Conservation (phyloP, 495 filamentous ascomycete species). For the Cercophora samala region DNA sequence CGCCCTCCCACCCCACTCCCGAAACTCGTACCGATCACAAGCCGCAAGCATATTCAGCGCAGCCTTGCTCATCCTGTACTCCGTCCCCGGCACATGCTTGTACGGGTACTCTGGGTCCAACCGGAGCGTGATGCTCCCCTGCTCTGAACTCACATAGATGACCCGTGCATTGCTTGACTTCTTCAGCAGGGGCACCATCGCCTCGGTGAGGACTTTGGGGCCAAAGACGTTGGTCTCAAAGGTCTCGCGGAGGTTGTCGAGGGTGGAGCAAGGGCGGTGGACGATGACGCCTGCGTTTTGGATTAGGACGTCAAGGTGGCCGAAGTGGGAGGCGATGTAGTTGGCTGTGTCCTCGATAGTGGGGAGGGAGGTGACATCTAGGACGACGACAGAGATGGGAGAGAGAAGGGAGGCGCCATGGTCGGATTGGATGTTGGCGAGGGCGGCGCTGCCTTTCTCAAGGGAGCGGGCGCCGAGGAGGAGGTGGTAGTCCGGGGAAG, state of each 20-base stretch:
- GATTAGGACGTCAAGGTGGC: constrained; percentile 46
- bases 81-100: constrained; percentile 23
- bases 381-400: constrained; percentile 35
- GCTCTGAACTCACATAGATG: constrained; percentile 43
- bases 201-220: constrained; percentile 43
- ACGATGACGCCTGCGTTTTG: constrained; percentile 47
- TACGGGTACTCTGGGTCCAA: constrained; percentile 26
- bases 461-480: constrained; percentile 43
- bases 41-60: constrained; percentile 62
- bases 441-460: constrained; percentile 44
- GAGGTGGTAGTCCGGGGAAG: constrained; percentile 42
- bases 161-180: constrained; percentile 43
- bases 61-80: constrained; percentile 56
- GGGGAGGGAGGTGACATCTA: constrained; percentile 46
- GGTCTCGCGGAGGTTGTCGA: constrained; percentile 31
- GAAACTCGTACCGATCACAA: constrained; percentile 48
- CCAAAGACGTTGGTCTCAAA: constrained; percentile 53
- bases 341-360: constrained; percentile 41
- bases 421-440: constrained; percentile 33
- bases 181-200: constrained; percentile 46
- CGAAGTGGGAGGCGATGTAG: constrained; percentile 34
- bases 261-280: constrained; percentile 23
- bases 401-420: constrained; percentile 25
- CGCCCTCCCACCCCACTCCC: constrained; percentile 54
- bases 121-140: constrained; percentile 31